phyloP scores from a whole-genome alignment of 2,329 filamentous ascomycete genomes.

The Venturia carpophila region DNA sequence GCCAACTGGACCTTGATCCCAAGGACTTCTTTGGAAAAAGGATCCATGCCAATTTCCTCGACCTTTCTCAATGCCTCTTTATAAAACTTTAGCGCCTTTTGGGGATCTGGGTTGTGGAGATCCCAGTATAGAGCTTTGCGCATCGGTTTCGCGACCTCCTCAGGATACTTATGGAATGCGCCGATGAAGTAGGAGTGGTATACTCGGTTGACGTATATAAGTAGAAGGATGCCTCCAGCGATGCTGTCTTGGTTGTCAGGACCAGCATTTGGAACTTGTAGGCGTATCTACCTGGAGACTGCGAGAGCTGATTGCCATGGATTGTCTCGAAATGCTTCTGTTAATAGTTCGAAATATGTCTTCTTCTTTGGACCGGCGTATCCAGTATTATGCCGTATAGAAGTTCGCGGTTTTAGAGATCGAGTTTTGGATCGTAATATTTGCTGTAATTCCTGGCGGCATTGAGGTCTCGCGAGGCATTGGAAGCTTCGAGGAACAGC shows the following conservation, averaged over 20 bases:
- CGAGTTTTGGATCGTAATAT: constrained; percentile 23
- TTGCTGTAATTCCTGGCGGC: constrained; percentile 23
- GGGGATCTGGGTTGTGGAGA: constrained; percentile 56
- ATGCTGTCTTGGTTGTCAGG: constrained; percentile 26
- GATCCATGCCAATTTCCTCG: constrained; percentile 68
- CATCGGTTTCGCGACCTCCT: constrained; percentile 66
- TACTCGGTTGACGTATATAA: constrained; percentile 40
- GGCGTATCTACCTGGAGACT: neutral
- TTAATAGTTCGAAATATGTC: neutral
- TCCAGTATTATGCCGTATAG: neutral
- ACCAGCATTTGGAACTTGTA: neutral
- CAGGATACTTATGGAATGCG: constrained; percentile 53
- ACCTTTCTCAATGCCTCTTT: constrained; percentile 69
- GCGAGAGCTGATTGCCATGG: constrained; percentile 12
- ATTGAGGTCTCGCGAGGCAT: constrained; percentile 22
- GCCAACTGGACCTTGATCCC: constrained; percentile 81
- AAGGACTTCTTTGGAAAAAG: constrained; percentile 82
- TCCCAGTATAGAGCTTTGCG: constrained; percentile 85
- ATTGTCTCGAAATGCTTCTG: constrained; percentile 6
- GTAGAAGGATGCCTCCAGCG: constrained; percentile 31
- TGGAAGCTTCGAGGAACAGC: constrained; percentile 22
- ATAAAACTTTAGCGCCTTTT: constrained; percentile 76
- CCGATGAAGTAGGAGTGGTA: constrained; percentile 40
- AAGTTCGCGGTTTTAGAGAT: constrained; percentile 16
- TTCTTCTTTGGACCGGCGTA: constrained; percentile 12